Base-by-base conservation (phyloP, 768 basidiomycete genomes). In the Floccularia luteovirens region DNA sequence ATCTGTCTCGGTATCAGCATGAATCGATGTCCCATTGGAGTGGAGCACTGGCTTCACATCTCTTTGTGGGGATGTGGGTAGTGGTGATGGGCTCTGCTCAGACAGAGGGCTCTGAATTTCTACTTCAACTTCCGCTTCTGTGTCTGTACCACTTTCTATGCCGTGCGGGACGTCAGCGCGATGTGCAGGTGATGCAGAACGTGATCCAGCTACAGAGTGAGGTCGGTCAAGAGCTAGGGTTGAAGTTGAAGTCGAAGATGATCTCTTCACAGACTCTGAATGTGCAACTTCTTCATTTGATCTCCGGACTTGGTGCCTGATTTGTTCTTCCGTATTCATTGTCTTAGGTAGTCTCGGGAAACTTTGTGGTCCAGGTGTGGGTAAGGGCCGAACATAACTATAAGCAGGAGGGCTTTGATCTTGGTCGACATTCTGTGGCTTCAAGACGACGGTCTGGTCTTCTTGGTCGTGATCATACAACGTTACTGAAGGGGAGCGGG, bases 141-240 rank as follows among this genome's bases (percentile, higher is more conserved):
- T 80, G 45, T 87, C 84, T 2, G 79, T 82, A 11, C 77, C 82
- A 49, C 82, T 85, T 60, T 86, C 85, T 13, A 87, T 66, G 10
- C 75, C 66, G 36, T 73, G 77, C 41, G 84, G 86, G 7, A 87
- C 83, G 52, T 88, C 84, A 0, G 73, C 75, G 24, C 61, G 69
- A 50, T 79, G 76, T 2, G 74, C 67, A 3, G 83, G 82, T 0
- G 81, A 82, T 2, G 67, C 62, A 11, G 81, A 75, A 40, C 64
- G 67, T 17, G 70, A 67, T 40, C 63, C 52, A 43, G 58, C 51
- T 32, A 51, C 56, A n/a, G 65, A 59, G 17, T 51, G 47, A 31
- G 47, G 52, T 24, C 54, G 49, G n/a, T 64, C 53, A 31, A 49
- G 31, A 44, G 57, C 48, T 43, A 49, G 47, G 49, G 45, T 63